Percentiles rank a stretch among this genome's conserved stretches.
These are phyloP conservation scores for Coriolopsis trogii DNA, from an alignment of 1,284 basidiomycete genomes.

Conservation along the genomic window DNA sequence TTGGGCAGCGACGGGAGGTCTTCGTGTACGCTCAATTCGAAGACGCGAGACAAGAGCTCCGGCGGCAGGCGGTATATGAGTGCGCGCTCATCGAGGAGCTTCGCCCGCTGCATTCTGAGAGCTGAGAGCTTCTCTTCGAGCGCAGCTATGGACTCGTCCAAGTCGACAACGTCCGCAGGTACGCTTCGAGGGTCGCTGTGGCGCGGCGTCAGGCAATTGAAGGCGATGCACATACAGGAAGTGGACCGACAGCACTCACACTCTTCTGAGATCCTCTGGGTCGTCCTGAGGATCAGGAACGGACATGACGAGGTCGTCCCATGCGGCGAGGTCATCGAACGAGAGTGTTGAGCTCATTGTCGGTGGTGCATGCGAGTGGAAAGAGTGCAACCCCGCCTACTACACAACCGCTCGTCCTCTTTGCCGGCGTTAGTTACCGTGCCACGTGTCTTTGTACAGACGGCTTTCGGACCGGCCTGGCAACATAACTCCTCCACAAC, in stretches of 20 bases:
- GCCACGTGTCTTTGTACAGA: too few relatives aligned
- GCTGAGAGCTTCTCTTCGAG: slow-evolving; percentile 30
- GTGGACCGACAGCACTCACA: slow-evolving; percentile 20
- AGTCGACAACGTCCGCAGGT: slow-evolving; percentile 28
- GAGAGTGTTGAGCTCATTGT: slow-evolving; percentile 18
- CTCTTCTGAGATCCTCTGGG: slow-evolving; percentile 20
- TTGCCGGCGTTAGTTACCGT: too few relatives aligned
- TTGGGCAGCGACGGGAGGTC: slow-evolving; percentile 25
- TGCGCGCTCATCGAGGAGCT: slow-evolving; percentile 31
- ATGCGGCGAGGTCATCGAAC: slow-evolving; percentile 32
- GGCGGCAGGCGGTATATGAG: slow-evolving; percentile 36
- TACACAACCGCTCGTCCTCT: too few relatives aligned
- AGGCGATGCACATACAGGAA: not conserved
- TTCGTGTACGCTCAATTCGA: slow-evolving; percentile 38
- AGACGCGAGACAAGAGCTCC: slow-evolving; percentile 38
- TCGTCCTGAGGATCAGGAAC: slow-evolving; percentile 20
- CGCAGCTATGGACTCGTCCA: slow-evolving; percentile 31
- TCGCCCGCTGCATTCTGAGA: slow-evolving; percentile 27
- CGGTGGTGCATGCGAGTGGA: not conserved
- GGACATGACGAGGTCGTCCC: slow-evolving; percentile 31
- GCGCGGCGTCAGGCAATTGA: slow-evolving; percentile 18
- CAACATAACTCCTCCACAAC: too few relatives aligned
- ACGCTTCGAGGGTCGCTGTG: slow-evolving; percentile 26
- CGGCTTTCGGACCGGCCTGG: too few relatives aligned
- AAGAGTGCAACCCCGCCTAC: too few relatives aligned